Evolutionary conservation across 495 filamentous ascomycete genomes (phyloP).

Genomic region (Penicillium samsonianum): DNA sequence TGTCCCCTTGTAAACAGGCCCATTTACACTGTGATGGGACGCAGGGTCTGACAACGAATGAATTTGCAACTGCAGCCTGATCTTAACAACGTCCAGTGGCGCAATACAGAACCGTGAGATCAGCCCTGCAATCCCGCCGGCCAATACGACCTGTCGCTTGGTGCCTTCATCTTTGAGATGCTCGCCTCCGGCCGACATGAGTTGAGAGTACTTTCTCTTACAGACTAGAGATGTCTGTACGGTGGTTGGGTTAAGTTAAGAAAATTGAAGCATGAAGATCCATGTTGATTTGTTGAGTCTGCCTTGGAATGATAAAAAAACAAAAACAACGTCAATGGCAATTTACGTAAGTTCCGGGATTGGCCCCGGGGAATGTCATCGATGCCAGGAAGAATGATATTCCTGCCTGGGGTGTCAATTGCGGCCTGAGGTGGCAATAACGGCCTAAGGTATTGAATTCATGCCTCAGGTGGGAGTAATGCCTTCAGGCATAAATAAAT

Average conservation of each 20-base stretch:
- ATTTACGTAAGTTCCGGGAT: conserved; percentile 5
- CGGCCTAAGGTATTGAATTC: neutral
- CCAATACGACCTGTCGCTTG: conserved; percentile 74
- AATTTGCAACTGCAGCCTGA: conserved; percentile 88
- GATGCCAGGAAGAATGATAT: neutral
- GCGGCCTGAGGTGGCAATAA: neutral
- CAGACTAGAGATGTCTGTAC: neutral
- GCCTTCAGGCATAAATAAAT: neutral
- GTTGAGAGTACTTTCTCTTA: conserved; percentile 30
- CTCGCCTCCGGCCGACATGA: conserved; percentile 72
- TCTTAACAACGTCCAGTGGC: conserved; percentile 94
- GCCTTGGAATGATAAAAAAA: neutral
- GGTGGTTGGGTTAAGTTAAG: neutral
- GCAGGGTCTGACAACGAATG: conserved; percentile 73
- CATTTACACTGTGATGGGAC: conserved; percentile 51
- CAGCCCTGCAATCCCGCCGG: conserved; percentile 85
- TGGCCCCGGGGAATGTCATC: neutral
- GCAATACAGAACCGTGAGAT: conserved; percentile 93
- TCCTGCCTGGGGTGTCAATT: neutral
- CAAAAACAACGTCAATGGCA: neutral
- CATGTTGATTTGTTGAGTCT: neutral
- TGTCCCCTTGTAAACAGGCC: conserved; percentile 78
- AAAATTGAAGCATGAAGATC: neutral
- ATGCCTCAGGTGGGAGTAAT: neutral
- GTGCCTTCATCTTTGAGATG: conserved; percentile 95